Evolutionary conservation across 176 grass and related monocot species (phyloP).

Genomic region (Bothriochloa decipiens): DNA sequence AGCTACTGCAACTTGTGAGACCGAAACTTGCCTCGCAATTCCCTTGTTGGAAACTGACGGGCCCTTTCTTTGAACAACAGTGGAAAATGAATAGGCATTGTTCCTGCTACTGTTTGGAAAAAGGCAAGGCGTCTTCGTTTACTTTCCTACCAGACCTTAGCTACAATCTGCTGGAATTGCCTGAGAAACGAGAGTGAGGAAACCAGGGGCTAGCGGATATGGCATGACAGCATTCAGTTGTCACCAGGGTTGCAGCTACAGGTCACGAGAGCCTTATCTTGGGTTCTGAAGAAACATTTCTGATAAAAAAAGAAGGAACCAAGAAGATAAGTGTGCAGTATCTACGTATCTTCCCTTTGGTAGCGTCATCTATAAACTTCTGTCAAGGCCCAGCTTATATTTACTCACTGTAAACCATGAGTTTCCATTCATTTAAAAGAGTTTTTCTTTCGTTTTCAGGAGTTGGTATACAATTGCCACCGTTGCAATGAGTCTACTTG

Average conservation of each 20-base stretch:
- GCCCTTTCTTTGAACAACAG: background rate
- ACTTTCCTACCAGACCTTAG: too few species aligned
- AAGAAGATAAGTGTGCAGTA: too few species aligned
- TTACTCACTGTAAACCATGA: background rate
- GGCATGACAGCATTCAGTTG: background rate
- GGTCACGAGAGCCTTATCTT: background rate
- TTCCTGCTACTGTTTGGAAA: too few species aligned
- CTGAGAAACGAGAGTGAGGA: background rate
- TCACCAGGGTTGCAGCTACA: background rate
- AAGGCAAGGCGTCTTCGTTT: too few species aligned
- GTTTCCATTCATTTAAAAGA: background rate
- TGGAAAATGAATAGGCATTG: background rate
- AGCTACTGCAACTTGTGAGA: background rate
- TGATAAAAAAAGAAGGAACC: background rate
- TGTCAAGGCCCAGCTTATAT: background rate
- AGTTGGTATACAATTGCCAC: background rate
- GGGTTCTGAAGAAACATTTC: background rate
- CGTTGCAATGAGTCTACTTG: background rate
- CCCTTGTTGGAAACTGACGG: background rate
- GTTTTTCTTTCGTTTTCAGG: too few species aligned
- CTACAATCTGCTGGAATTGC: background rate
- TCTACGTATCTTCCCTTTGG: background rate
- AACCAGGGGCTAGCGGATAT: conserved; percentile 9
- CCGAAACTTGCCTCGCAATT: conserved; percentile 5
- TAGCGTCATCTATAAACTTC: too few species aligned